phyloP scores from a whole-genome alignment of 305 asterid species.

The Lippia alba region DNA sequence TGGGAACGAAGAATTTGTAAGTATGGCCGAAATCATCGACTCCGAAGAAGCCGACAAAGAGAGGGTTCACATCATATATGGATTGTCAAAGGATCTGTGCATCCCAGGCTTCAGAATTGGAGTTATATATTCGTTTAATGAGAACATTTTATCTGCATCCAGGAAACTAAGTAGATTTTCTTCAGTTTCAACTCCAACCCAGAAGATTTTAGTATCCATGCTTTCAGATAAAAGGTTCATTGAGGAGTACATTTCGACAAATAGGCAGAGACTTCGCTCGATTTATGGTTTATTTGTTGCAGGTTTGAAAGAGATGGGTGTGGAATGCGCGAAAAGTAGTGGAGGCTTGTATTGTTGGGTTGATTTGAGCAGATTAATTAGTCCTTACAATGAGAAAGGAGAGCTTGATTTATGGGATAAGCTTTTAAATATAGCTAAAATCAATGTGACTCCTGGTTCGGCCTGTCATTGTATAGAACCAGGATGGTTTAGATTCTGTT shows the following conservation, averaged over 20 bases:
- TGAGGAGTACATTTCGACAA: constrained; percentile 54
- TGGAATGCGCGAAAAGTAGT: constrained; percentile 67
- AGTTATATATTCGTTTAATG: constrained; percentile 72
- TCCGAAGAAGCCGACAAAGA: constrained; percentile 69
- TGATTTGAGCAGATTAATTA: constrained; percentile 80
- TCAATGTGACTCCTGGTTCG: constrained; percentile 82
- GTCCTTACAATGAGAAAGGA: constrained; percentile 78
- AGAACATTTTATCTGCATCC: constrained; percentile 75
- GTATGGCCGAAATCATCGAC: constrained; percentile 87
- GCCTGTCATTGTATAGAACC: constrained; percentile 97
- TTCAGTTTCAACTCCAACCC: constrained; percentile 84
- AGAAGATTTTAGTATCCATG: constrained; percentile 69
- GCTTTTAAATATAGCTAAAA: constrained; percentile 69
- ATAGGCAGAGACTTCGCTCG: constrained; percentile 55
- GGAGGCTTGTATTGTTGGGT: constrained; percentile 94
- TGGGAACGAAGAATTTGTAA: constrained; percentile 78
- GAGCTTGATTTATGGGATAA: constrained; percentile 94
- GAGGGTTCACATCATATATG: constrained; percentile 86
- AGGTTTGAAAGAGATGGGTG: constrained; percentile 66
- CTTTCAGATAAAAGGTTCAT: constrained; percentile 73
- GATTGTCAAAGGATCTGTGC: constrained; percentile 82
- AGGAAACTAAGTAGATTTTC: constrained; percentile 75
- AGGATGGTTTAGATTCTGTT: constrained; percentile 95
- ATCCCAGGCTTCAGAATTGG: constrained; percentile 89
- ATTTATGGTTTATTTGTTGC: constrained; percentile 62